These are phyloP conservation scores for Colletotrichum salicis DNA, from an alignment of 2,329 filamentous ascomycete species.

Conservation along the genomic window DNA sequence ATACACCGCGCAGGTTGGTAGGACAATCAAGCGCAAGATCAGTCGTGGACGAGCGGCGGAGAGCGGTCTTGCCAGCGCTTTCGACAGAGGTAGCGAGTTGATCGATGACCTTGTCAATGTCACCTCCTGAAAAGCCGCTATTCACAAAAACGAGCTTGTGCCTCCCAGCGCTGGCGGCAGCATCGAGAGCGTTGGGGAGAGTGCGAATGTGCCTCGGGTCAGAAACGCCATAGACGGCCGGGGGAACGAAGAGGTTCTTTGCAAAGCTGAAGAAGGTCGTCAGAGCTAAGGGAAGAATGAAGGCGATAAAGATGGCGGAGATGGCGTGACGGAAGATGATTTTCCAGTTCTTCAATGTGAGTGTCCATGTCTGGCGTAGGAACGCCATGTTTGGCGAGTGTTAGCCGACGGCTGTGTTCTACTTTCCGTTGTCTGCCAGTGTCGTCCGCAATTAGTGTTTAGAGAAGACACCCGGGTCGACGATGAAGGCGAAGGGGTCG, in stretches of 20 bases:
- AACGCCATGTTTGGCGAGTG: constrained; percentile 56
- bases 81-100: constrained; percentile 68
- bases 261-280: constrained; percentile 75
- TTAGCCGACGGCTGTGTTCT: not conserved
- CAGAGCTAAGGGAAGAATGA: constrained; percentile 68
- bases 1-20: constrained; percentile 73
- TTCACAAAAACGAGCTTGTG: constrained; percentile 83
- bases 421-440: not conserved
- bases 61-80: constrained; percentile 64
- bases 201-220: constrained; percentile 68
- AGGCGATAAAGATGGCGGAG: constrained; percentile 65
- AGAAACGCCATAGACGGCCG: constrained; percentile 80
- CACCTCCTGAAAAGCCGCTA: constrained; percentile 74
- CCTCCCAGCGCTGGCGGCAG: constrained; percentile 65
- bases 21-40: constrained; percentile 72
- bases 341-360: constrained; percentile 71
- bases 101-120: constrained; percentile 78
- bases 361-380: constrained; percentile 67
- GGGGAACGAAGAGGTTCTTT: constrained; percentile 84
- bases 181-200: constrained; percentile 70
- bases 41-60: constrained; percentile 63
- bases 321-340: constrained; percentile 66
- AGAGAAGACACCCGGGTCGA: not conserved
- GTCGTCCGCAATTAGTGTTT: not conserved
- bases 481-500: too few relatives aligned